Conservation (phyloP, 306 rosid species). For the Citrullus colocynthis region DNA sequence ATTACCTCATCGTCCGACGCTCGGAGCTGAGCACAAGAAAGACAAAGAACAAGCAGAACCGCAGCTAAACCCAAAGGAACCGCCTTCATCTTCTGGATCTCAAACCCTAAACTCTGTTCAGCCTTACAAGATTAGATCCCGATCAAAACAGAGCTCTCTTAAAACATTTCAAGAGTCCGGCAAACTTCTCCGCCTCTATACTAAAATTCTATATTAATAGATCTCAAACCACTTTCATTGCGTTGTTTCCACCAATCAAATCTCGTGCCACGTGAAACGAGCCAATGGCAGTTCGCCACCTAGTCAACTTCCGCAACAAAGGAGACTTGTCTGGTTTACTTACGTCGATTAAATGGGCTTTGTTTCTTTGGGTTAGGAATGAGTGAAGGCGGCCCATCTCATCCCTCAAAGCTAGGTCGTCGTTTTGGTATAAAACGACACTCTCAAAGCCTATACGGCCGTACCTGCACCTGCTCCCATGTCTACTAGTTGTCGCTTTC, state of each 20-base stretch:
- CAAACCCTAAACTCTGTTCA: neutral
- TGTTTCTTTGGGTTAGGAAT: neutral
- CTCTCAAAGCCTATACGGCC: neutral
- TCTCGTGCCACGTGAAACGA: conserved; percentile 22
- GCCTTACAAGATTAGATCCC: neutral
- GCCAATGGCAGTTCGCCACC: conserved; percentile 29
- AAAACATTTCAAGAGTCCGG: conserved; percentile 1
- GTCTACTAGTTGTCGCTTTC: neutral
- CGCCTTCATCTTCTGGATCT: conserved; percentile 16
- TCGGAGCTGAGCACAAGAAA: conserved; percentile 25
- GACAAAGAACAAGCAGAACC: conserved; percentile 26
- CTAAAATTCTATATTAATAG: conserved; percentile 14
- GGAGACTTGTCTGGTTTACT: neutral
- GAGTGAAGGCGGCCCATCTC: conserved; percentile 3
- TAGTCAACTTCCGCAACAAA: neutral
- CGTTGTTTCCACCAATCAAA: conserved; percentile 47
- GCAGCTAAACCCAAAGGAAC: conserved; percentile 17
- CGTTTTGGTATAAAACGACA: neutral
- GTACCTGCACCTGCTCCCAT: neutral
- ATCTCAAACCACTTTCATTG: conserved; percentile 22
- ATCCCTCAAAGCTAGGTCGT: neutral
- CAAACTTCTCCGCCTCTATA: neutral
- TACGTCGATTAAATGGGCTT: neutral
- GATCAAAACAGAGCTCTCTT: neutral
- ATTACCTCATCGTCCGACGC: conserved; percentile 55